Evolutionary conservation across 805 yeast genomes (phyloP).

Genomic region (Cyberlindnera nakhonratchasimensis): DNA sequence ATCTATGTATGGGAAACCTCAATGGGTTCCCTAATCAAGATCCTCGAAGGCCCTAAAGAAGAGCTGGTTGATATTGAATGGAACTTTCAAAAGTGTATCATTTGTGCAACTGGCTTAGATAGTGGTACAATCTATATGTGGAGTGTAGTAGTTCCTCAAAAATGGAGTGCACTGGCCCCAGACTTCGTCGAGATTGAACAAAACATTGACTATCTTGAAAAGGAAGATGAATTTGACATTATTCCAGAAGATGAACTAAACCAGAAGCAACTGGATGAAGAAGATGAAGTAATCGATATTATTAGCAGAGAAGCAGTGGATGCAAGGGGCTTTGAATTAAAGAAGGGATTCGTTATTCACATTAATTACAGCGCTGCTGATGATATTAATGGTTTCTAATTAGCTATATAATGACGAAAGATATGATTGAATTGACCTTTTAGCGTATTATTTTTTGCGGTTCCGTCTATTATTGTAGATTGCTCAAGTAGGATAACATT

Average conservation of each 20-base stretch:
- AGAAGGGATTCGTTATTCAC: constrained; percentile 61
- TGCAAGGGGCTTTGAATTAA: constrained; percentile 66
- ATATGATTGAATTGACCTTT: no score
- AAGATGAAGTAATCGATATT: constrained; percentile 68
- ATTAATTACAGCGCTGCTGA: constrained; percentile 27
- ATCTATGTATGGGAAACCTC: constrained; percentile 90
- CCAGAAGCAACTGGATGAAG: constrained; percentile 58
- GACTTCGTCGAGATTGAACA: constrained; percentile 94
- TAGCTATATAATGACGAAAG: no score
- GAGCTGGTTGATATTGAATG: constrained; percentile 84
- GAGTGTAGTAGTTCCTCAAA: constrained; percentile 80
- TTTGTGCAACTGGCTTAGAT: constrained; percentile 83
- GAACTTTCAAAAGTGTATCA: constrained; percentile 70
- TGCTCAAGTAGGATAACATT: no score
- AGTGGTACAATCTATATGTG: constrained; percentile 79
- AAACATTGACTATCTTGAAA: constrained; percentile 81
- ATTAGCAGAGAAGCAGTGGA: constrained; percentile 58
- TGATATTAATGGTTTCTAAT: not conserved
- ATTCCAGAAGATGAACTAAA: constrained; percentile 63
- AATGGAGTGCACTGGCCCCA: constrained; percentile 96
- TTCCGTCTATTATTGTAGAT: no score
- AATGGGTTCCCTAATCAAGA: constrained; percentile 83
- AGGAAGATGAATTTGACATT: constrained; percentile 89
- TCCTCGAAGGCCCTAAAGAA: constrained; percentile 86
- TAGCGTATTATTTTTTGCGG: no score